Evolutionary conservation across 352 stramenopile species (phyloP), one percentile per base, ranked within the genome.

Genomic region (Phytophthora megakarya): DNA sequence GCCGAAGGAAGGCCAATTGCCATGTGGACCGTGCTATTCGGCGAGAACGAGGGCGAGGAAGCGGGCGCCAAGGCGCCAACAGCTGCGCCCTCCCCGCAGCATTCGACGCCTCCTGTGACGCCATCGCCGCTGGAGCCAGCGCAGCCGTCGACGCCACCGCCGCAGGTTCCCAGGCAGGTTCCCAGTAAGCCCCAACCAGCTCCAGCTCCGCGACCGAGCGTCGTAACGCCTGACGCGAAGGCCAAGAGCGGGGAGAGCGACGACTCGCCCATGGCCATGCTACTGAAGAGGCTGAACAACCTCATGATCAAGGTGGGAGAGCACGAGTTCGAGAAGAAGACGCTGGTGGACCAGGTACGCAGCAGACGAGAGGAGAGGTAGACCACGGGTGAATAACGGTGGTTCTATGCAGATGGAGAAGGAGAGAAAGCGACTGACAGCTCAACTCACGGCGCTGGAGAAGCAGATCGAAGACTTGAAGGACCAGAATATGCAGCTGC

Each of bases 301-400:
- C 71, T 94, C n/a, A 92, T 93, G 84, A 70, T 94, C 46, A 88
- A 90, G 60, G 84, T 86, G 10, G 86, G 86, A 45, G 84, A 94
- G 57, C 86, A 93, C 74, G 86, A 94, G 62, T 94, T 93, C 42
- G 86, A 94, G 67, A 94, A 94, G 75, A 92, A 90, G 61, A 90
- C 75, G 64, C 79, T 94, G 22, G 84, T 93, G 39, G 81, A 92
- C 38, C 70, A 76, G 64, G 79, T 88, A 54, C 23, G 35, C 42
- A 44, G 10, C 46, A 4, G 19, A 40, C 15, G 46, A 50, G 15
- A 7, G 38, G 25, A 30, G 30, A 46, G 61, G 23, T 44, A 46
- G 13, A 39, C 6, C 9, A n/a, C 18, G 52, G 39, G 38, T 49
- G n/a, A n/a, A n/a, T 70, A 42, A 21, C 3, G 13, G 16, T 22